These are phyloP conservation scores for Candida quercuum DNA, from an alignment of 805 yeast species.

Conservation along the genomic window DNA sequence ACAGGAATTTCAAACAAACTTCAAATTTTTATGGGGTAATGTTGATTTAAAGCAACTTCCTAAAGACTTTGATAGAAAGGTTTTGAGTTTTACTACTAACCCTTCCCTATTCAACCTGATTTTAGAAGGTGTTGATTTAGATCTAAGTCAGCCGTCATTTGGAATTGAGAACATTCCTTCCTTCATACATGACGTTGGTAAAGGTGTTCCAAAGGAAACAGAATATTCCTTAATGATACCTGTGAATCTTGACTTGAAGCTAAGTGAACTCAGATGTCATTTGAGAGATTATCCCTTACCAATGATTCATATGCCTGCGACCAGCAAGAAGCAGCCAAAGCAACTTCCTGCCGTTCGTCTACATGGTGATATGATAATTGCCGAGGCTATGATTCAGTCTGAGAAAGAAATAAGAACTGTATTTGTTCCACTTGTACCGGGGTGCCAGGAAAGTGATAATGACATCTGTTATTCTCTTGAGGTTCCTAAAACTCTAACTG, in stretches of 20 bases:
- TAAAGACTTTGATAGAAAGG: constrained; percentile 34
- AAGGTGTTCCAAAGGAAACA: constrained; percentile 73
- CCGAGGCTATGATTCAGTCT: constrained; percentile 54
- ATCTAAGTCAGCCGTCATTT: constrained; percentile 44
- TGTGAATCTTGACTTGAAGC: constrained; percentile 44
- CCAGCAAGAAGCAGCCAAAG: constrained; percentile 25
- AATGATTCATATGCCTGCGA: constrained; percentile 61
- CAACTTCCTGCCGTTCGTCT: constrained; percentile 30
- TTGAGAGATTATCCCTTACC: constrained; percentile 87
- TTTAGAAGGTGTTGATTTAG: constrained; percentile 43
- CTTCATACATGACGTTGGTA: constrained; percentile 70
- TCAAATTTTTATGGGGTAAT: constrained; percentile 37
- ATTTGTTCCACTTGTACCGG: constrained; percentile 56
- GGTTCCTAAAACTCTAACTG: constrained; percentile 71
- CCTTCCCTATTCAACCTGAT: constrained; percentile 52
- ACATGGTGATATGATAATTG: constrained; percentile 61
- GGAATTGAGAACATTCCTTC: constrained; percentile 47
- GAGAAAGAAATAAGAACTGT: constrained; percentile 52
- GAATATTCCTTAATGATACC: constrained; percentile 68
- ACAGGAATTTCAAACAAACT: constrained; percentile 34
- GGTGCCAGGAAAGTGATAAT: constrained; percentile 30
- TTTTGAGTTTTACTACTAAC: constrained; percentile 39
- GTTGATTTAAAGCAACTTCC: constrained; percentile 31
- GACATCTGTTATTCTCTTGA: constrained; percentile 47
- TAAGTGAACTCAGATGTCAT: constrained; percentile 63